Conservation (phyloP, 345 rosid genomes). For the Murraya koenigii region DNA sequence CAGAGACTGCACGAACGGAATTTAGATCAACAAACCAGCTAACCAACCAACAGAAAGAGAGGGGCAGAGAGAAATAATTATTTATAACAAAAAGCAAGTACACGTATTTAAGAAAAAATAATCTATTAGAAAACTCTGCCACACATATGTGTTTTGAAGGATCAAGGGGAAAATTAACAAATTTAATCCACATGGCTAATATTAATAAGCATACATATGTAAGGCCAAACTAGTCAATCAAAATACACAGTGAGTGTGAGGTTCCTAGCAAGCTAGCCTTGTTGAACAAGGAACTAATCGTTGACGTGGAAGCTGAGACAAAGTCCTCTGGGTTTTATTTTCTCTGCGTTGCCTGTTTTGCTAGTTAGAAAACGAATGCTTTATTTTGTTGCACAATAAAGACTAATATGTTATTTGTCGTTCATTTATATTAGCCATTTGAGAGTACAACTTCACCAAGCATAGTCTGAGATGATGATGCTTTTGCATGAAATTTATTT, state of each 20-base stretch:
- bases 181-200: neutral
- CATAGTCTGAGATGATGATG: neutral
- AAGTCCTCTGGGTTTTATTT: neutral
- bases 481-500: too few species aligned
- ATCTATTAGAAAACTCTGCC: neutral
- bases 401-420: neutral
- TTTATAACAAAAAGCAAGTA: neutral
- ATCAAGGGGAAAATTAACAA: neutral
- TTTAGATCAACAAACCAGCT: neutral
- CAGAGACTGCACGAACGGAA: neutral
- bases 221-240: neutral
- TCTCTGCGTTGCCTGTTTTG: neutral
- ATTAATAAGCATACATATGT: too few species aligned
- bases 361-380: neutral
- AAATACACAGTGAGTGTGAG: too few species aligned
- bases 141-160: too few species aligned
- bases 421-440: neutral
- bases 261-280: neutral
- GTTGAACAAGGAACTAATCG: neutral
- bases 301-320: neutral
- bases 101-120: neutral
- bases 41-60: neutral
- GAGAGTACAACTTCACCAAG: neutral
- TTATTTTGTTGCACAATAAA: neutral
- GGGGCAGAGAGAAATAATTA: neutral